Conservation (phyloP, 768 basidiomycete genomes). For the Russula griseocarnosa region DNA sequence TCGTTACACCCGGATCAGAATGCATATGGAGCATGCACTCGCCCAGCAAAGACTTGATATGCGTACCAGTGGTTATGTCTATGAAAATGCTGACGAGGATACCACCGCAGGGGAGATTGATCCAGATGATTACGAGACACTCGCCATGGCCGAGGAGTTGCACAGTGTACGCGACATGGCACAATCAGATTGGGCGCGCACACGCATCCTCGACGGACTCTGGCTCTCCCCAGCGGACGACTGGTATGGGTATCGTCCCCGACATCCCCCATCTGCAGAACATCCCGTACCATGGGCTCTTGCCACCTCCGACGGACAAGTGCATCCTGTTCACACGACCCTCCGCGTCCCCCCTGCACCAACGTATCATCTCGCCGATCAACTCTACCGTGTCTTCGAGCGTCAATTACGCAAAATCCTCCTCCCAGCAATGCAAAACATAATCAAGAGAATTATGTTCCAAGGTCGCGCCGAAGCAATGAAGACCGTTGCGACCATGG, state of each 20-base stretch:
- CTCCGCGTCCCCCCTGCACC: constrained; percentile 55
- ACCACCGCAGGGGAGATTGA: constrained; percentile 22
- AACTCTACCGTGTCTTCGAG: constrained; percentile 54
- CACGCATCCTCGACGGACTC: constrained; percentile 66
- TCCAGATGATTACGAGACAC: constrained; percentile 29
- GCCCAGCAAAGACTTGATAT: constrained; percentile 47
- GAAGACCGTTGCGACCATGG: constrained; percentile 51
- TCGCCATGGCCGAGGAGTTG: constrained; percentile 46
- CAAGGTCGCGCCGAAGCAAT: constrained; percentile 60
- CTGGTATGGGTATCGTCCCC: constrained; percentile 46
- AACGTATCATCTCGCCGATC: constrained; percentile 59
- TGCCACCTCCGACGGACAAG: constrained; percentile 29
- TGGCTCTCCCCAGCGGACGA: constrained; percentile 74
- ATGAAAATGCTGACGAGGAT: constrained; percentile 35
- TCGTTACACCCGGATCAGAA: constrained; percentile 57
- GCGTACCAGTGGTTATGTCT: constrained; percentile 36
- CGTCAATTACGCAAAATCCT: constrained; percentile 58
- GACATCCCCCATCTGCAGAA: constrained; percentile 28
- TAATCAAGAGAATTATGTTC: constrained; percentile 62
- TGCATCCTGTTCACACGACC: constrained; percentile 49
- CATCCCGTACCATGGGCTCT: constrained; percentile 66
- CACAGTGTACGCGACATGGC: constrained; percentile 51
- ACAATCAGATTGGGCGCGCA: constrained; percentile 66
- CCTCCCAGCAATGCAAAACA: constrained; percentile 61
- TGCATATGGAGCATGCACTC: constrained; percentile 63